Base-by-base conservation (phyloP, 2,329 filamentous ascomycete species). In the Sarocladiaceae sp. region DNA sequence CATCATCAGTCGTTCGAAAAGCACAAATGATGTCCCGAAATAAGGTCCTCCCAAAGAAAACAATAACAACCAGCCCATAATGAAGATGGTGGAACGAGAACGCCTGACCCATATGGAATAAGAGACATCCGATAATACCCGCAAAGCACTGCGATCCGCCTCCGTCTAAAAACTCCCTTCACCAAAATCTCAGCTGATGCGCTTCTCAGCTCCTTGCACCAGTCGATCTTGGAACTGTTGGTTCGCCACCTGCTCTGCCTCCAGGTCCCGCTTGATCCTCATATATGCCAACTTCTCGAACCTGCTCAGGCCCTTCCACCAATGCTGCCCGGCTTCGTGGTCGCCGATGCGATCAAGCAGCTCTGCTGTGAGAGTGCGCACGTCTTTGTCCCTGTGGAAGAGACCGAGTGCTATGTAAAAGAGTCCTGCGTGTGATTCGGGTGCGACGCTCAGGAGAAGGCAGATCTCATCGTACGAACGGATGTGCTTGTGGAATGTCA, bases 391-490 rank as follows among this genome's bases (percentile, higher is more conserved):
- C 52, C 91, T 90, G 72, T 99, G 94, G 66, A 97, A 97, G 5
- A 99, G 75, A 0, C 94, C 94, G 50, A 97, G 79, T 4, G 87
- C 89, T 23, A 99, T 72, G 61, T 97, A 96, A 66, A 97, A 97
- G 3, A 97, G 77, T 0, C 90, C 94, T 1, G 87, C 88, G 60
- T 94, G 90, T 25, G 84, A 88, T 70, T 96, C 90, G 7, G 90
- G 90, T 5, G 90, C 86, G 6, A 94, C 87, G 25, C 83, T 86
- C 6, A 96, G 78, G 5, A 96, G 77, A 54, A 96, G 85, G 60
- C 87, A 92, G 56, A 96, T 90, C 60, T 93, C 90, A 60, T 89
- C 87, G 64, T 95, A 94, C 22, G 86, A 83, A 60, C 87, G 84
- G 37, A 92, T 86, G 57, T 86, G 83, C 61, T 84, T 83, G 13